A percentile compares a stretch with the other conserved stretches of the same genome.
Conservation (phyloP, 2,329 filamentous ascomycete genomes). For the Colletotrichum abscissum region DNA sequence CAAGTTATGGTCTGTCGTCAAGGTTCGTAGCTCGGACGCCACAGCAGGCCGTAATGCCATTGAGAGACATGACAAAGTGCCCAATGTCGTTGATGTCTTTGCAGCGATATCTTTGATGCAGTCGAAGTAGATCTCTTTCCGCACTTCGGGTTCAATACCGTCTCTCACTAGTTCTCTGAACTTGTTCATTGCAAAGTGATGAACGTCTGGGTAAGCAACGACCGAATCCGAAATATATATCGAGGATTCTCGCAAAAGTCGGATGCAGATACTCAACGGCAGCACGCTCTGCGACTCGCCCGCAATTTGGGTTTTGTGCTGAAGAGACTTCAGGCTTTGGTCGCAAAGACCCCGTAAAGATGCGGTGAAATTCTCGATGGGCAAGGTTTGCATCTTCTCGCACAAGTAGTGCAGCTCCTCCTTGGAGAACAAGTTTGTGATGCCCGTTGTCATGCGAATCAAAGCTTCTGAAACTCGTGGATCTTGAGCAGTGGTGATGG, state of each 20-base stretch:
- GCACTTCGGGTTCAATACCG: constrained; percentile 65
- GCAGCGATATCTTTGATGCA: constrained; percentile 77
- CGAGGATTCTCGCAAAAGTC: constrained; percentile 78
- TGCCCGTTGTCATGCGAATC: constrained; percentile 69
- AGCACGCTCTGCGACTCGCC: constrained; percentile 48
- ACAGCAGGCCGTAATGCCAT: constrained; percentile 60
- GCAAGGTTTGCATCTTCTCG: constrained; percentile 74
- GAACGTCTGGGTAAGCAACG: constrained; percentile 70
- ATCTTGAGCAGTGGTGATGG: constrained; percentile 84
- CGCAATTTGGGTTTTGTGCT: constrained; percentile 55
- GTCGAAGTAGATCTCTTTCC: constrained; percentile 70
- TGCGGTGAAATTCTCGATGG: constrained; percentile 71
- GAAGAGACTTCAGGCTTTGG: constrained; percentile 61
- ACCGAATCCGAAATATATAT: constrained; percentile 63
- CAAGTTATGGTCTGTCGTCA: constrained; percentile 71
- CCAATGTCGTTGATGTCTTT: constrained; percentile 73
- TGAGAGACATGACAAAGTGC: constrained; percentile 76
- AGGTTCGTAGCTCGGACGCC: constrained; percentile 62
- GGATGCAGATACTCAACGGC: constrained; percentile 67
- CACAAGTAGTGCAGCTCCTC: constrained; percentile 72
- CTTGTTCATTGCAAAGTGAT: constrained; percentile 71
- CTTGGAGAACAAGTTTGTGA: constrained; percentile 60
- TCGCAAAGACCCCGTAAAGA: constrained; percentile 73
- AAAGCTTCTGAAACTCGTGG: constrained; percentile 86
- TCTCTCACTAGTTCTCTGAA: constrained; percentile 69